Conservation (phyloP, 164 flowering plant species). For the Liquidambar formosana region DNA sequence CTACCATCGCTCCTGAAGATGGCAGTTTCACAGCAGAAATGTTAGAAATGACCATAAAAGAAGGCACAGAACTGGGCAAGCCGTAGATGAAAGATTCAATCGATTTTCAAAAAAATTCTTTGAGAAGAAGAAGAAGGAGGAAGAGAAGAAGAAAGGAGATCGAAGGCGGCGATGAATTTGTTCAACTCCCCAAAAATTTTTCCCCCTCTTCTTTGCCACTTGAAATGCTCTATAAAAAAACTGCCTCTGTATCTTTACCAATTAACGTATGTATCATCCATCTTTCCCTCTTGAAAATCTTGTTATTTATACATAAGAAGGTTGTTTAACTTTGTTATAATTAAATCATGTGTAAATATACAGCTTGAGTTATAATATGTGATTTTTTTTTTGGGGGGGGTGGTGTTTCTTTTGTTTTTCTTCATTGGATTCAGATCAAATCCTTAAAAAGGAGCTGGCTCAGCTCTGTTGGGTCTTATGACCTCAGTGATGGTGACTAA, state of each 20-base stretch:
- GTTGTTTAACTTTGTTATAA: conserved; percentile 30
- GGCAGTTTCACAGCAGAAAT: conserved; percentile 54
- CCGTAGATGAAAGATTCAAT: conserved; percentile 17
- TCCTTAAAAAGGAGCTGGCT: conserved; percentile 5
- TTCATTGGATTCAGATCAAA: conserved; percentile 12
- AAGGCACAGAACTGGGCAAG: conserved; percentile 55
- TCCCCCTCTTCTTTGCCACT: conserved; percentile 21
- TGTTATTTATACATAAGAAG: conserved; percentile 40
- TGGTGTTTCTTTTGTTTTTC: background rate
- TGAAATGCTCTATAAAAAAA: conserved; percentile 18
- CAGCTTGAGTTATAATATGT: conserved; percentile 16
- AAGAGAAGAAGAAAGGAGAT: background rate
- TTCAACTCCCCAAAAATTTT: conserved; percentile 25
- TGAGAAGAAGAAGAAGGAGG: conserved; percentile 12
- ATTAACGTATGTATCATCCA: conserved; percentile 48
- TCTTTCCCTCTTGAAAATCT: conserved; percentile 14
- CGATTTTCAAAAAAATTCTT: conserved; percentile 30
- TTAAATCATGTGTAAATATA: conserved; percentile 25
- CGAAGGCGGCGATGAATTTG: conserved; percentile 9
- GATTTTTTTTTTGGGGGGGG: conserved; percentile 4
- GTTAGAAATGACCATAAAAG: conserved; percentile 74
- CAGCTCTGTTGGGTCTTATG: conserved; percentile 20
- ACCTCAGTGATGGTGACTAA: conserved; percentile 42
- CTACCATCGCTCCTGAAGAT: conserved; percentile 49
- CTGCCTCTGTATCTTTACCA: conserved; percentile 25